Conservation (phyloP, 2,329 filamentous ascomycete genomes). For the Pseudogymnoascus sp. region DNA sequence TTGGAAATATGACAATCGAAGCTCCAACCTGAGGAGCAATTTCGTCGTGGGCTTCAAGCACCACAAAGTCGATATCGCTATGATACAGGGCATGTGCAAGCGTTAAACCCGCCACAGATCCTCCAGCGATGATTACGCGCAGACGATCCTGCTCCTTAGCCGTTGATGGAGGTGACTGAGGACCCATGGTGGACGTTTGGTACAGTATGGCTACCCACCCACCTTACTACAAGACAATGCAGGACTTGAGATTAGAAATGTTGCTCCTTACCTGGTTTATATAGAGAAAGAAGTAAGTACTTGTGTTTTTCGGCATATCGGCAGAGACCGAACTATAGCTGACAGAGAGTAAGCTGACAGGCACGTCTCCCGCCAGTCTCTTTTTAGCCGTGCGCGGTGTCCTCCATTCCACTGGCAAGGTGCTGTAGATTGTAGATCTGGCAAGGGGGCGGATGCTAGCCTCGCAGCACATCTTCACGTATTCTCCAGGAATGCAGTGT, state of each 20-base stretch:
- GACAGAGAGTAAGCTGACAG: background rate
- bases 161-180: background rate
- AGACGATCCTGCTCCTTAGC: constrained; percentile 13
- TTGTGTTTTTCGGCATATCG: background rate
- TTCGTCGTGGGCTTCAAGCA: constrained; percentile 36
- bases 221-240: background rate
- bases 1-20: constrained; percentile 37
- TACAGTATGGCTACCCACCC: background rate
- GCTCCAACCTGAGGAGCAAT: constrained; percentile 41
- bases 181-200: background rate
- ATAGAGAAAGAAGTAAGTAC: background rate
- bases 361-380: background rate
- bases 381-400: background rate
- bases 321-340: background rate
- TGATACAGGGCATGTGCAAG: constrained; percentile 39
- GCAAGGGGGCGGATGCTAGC: no score
- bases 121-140: constrained; percentile 42
- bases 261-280: background rate
- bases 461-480: no score
- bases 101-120: constrained; percentile 39
- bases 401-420: background rate
- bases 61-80: constrained; percentile 38
- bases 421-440: no score
- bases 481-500: no score
- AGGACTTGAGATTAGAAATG: background rate